Conservation (phyloP, 2,329 filamentous ascomycete species). For the Parascedosporium putredinis region DNA sequence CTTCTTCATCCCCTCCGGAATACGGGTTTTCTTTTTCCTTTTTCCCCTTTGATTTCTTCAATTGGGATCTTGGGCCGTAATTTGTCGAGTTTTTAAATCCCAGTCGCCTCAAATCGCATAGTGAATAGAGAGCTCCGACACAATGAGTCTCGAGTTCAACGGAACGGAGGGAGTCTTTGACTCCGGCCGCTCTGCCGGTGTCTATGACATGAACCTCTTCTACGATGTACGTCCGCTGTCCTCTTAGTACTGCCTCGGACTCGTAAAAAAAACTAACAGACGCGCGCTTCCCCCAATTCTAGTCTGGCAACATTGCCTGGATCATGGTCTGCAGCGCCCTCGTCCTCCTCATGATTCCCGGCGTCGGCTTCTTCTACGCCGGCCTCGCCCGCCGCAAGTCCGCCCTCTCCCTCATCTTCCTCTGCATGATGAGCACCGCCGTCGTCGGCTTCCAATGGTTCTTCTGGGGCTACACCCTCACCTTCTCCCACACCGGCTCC, state of each 20-base stretch:
- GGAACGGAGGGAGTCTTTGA: slow-evolving; percentile 39
- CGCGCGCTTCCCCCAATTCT: slow-evolving; percentile 26
- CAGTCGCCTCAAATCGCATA: no score
- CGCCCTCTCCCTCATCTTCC: slow-evolving; percentile 74
- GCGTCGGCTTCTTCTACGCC: slow-evolving; percentile 91
- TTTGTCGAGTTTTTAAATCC: no score
- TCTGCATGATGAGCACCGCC: slow-evolving; percentile 70
- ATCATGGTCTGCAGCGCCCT: slow-evolving; percentile 66
- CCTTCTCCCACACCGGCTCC: slow-evolving; percentile 72
- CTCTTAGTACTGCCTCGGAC: neutral
- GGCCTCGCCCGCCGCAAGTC: slow-evolving; percentile 84
- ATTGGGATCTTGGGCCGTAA: no score
- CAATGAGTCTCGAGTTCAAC: slow-evolving; percentile 35
- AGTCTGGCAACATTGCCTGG: slow-evolving; percentile 70
- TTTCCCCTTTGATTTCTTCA: neutral
- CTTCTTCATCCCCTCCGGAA: no score
- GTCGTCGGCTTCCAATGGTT: slow-evolving; percentile 89
- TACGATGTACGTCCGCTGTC: slow-evolving; percentile 53
- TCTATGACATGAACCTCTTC: slow-evolving; percentile 71
- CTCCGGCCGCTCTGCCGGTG: slow-evolving; percentile 36
- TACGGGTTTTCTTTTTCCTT: neutral
- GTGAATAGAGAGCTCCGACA: slow-evolving; percentile 3
- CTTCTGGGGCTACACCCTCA: slow-evolving; percentile 85
- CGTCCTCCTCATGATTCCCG: slow-evolving; percentile 86
- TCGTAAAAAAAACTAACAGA: neutral